Evolutionary conservation across 768 basidiomycete genomes (phyloP), one percentile per base, ranked within the genome.

Genomic region (Xerocomellus dryophilus): DNA sequence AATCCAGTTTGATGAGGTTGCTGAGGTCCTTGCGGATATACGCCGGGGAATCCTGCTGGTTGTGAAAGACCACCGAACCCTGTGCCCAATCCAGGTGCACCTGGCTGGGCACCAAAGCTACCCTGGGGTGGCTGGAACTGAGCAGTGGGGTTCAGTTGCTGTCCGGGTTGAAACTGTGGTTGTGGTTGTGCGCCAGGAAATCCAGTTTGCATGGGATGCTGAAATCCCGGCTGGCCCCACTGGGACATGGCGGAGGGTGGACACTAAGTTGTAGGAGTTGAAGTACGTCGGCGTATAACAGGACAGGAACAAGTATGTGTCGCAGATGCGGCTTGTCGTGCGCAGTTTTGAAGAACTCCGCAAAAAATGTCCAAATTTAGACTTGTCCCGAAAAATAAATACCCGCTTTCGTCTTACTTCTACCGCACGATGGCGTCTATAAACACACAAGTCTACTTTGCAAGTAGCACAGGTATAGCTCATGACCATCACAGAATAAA

Each of bases 201-300:
- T 14, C 86, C 88, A 3, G 88, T 87, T 60, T 87, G 87, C 68
- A 85, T 74, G 31, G 89, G 84, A 65, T 87, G 85, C 71, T 90
- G 88, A 64, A 76, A 85, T 34, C 83, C 82, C 21, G 78, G 80
- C 69, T 84, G 86, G 48, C 77, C 78, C 87, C 89, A 91, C 72
- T 89, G 88, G 63, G 87, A 81, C 89, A 91, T 90, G 66, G 62
- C 75, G 65, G 27, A 27, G 12, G 17, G 7, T 6, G 1, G 17
- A 55, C 11, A 17, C 48, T 43, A 43, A 15, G 27, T 7, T 36
- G 36, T 4, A 36, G 20, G 20, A 18, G 5, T 48, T 18, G 27
- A 21, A 35, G 51, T 25, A 42, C 36, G 32, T 29, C 20, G 27
- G 46, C 23, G 51, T n/a, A 35, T 32, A 36, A 49, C 34, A 39